Percentiles rank a stretch among this genome's conserved stretches.
phyloP scores from a whole-genome alignment of 139 green algal genomes.

The Picochlorum costavermella region DNA sequence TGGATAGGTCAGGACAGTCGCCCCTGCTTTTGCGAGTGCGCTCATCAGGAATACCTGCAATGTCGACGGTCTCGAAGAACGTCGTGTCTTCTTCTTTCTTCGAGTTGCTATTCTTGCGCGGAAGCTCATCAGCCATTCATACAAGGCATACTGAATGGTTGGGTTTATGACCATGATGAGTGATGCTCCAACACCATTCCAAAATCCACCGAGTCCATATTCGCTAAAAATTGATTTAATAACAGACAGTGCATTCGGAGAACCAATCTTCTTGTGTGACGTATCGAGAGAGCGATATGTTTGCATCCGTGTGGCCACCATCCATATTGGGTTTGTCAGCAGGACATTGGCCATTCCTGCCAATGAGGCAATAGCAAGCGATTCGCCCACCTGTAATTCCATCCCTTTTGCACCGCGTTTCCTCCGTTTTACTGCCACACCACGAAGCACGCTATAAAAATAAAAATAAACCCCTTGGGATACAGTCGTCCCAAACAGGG shows the following conservation, averaged over 20 bases:
- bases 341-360: conserved; percentile 78
- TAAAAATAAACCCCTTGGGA: conserved; percentile 83
- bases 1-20: conserved; percentile 90
- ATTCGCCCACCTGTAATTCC: conserved; percentile 56
- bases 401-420: background rate
- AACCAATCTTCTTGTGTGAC: background rate
- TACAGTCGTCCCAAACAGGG: conserved; percentile 63
- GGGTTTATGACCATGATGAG: conserved; percentile 84
- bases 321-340: conserved; percentile 88
- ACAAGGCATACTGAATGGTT: conserved; percentile 77
- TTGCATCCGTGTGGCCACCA: conserved; percentile 84
- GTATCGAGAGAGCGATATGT: conserved; percentile 12
- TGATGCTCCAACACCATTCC: conserved; percentile 69
- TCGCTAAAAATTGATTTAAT: conserved; percentile 13
- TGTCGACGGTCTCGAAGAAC: conserved; percentile 8
- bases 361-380: conserved; percentile 60
- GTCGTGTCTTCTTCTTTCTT: background rate
- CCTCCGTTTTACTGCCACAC: conserved; percentile 22
- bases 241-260: background rate
- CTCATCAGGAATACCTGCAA: conserved; percentile 77
- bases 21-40: conserved; percentile 81
- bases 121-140: conserved; percentile 60
- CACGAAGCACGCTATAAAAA: conserved; percentile 37
- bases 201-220: conserved; percentile 56
- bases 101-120: background rate